Conservation (phyloP, 257 asterid species). For the Cynanchum wilfordii region DNA sequence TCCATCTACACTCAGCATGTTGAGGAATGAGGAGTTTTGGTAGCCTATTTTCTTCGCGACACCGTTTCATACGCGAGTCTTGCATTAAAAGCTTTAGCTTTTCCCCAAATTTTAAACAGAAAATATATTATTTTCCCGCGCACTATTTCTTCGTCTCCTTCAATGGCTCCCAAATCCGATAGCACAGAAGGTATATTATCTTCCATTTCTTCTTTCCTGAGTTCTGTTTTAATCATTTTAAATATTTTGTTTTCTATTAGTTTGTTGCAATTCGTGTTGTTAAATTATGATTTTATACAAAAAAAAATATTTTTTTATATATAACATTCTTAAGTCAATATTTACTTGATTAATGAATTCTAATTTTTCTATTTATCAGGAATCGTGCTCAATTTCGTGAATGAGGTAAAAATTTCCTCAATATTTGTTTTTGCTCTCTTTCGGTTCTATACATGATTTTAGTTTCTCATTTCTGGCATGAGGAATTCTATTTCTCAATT, state of each 20-base stretch:
- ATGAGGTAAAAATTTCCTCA: conserved; percentile 48
- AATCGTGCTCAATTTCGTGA: conserved; percentile 86
- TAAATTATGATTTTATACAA: not conserved
- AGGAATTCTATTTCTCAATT: not conserved
- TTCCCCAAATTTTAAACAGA: not conserved
- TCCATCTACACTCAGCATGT: too few species aligned
- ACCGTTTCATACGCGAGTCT: not conserved
- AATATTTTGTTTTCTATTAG: not conserved
- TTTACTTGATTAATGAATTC: not conserved
- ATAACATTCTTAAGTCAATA: not conserved
- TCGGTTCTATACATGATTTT: not conserved
- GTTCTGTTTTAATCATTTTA: not conserved
- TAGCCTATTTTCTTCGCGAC: too few species aligned
- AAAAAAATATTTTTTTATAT: not conserved
- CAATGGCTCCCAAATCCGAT: conserved; percentile 88
- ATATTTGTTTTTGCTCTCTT: not conserved
- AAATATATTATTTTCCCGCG: not conserved
- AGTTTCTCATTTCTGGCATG: not conserved
- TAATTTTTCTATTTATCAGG: conserved; percentile 33
- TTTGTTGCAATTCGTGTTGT: not conserved
- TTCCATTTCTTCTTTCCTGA: not conserved
- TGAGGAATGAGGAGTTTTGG: too few species aligned
- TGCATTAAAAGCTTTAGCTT: not conserved
- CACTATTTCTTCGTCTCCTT: conserved; percentile 8
- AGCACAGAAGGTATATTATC: conserved; percentile 58